phyloP scores from a whole-genome alignment of 2,329 filamentous ascomycete genomes.

The Calcarisporium arbuscula region DNA sequence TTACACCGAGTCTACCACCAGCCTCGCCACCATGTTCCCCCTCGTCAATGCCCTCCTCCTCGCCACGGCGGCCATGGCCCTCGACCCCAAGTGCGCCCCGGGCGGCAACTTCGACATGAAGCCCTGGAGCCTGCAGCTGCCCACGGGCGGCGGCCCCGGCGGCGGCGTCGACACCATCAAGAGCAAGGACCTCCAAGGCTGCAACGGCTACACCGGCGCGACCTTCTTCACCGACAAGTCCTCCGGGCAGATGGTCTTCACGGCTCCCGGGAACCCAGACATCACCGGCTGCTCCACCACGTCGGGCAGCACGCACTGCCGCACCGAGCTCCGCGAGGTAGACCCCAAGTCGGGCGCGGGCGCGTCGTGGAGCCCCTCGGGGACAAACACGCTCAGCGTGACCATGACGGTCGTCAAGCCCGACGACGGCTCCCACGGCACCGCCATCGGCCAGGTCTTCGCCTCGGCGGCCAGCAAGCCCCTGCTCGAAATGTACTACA shows the following conservation, averaged over 20 bases:
- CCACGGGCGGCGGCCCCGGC: conserved; percentile 23
- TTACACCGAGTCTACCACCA: too few relatives aligned
- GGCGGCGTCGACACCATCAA: conserved; percentile 18
- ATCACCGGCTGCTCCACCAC: conserved; percentile 31
- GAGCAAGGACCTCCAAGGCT: conserved; percentile 24
- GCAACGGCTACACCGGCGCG: conserved; percentile 24
- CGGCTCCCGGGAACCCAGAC: conserved; percentile 28
- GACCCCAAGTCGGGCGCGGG: conserved; percentile 20
- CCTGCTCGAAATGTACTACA: conserved; percentile 32
- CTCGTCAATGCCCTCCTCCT: not conserved
- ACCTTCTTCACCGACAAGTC: conserved; percentile 29
- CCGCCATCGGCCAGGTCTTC: conserved; percentile 29
- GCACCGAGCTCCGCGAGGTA: conserved; percentile 34
- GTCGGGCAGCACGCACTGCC: conserved; percentile 32
- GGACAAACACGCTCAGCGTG: conserved; percentile 7
- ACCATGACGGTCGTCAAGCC: conserved; percentile 25
- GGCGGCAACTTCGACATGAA: conserved; percentile 26
- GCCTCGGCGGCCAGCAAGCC: conserved; percentile 29
- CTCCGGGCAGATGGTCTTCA: conserved; percentile 29
- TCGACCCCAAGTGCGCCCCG: conserved; percentile 8
- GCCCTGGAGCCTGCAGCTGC: conserved; percentile 31
- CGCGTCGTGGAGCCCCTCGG: conserved; percentile 27
- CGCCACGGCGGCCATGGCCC: conserved; percentile 4
- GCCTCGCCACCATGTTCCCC: not conserved
- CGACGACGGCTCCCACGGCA: conserved; percentile 24